Conservation (phyloP, 2,329 filamentous ascomycete genomes). For the Trichoderma sp. region DNA sequence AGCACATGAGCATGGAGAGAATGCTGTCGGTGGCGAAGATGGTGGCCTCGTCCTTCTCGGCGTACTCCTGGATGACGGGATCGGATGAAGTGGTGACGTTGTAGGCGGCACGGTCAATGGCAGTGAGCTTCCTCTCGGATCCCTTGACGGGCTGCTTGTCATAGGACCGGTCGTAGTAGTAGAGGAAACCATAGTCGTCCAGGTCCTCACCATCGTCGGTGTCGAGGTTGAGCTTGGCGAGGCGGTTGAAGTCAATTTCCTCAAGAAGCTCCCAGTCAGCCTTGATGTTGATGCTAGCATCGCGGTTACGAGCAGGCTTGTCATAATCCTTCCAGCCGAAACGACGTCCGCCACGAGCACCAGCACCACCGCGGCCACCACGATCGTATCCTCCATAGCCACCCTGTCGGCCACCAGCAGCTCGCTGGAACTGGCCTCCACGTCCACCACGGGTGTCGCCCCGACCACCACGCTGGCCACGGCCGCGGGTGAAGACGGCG, state of each 20-base stretch:
- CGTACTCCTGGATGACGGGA: slow-evolving; percentile 93
- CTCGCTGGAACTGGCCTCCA: slow-evolving; percentile 66
- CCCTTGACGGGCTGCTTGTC: slow-evolving; percentile 93
- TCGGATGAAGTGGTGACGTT: slow-evolving; percentile 97
- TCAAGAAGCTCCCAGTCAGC: slow-evolving; percentile 94
- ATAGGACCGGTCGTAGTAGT: slow-evolving; percentile 95
- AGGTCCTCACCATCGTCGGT: slow-evolving; percentile 93
- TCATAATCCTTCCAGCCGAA: slow-evolving; percentile 99
- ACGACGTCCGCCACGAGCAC: slow-evolving; percentile 75
- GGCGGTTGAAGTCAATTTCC: slow-evolving; percentile 97
- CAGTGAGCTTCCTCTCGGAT: slow-evolving; percentile 80
- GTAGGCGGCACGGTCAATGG: slow-evolving; percentile 93
- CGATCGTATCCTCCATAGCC: slow-evolving; percentile 65
- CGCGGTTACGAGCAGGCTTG: slow-evolving; percentile 94
- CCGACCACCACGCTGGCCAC: slow-evolving; percentile 73
- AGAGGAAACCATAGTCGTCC: slow-evolving; percentile 93
- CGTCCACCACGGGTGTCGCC: slow-evolving; percentile 62
- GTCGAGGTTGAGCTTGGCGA: slow-evolving; percentile 94
- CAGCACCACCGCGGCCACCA: slow-evolving; percentile 66
- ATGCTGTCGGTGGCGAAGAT: slow-evolving; percentile 98
- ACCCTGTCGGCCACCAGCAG: slow-evolving; percentile 66
- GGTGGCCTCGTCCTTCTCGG: slow-evolving; percentile 92
- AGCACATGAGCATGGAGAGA: slow-evolving; percentile 98
- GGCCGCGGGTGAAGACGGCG: slow-evolving; percentile 84
- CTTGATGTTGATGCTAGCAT: slow-evolving; percentile 95